Base-by-base conservation (phyloP, 2,329 filamentous ascomycete genomes). In the Pseudogymnoascus sp. region DNA sequence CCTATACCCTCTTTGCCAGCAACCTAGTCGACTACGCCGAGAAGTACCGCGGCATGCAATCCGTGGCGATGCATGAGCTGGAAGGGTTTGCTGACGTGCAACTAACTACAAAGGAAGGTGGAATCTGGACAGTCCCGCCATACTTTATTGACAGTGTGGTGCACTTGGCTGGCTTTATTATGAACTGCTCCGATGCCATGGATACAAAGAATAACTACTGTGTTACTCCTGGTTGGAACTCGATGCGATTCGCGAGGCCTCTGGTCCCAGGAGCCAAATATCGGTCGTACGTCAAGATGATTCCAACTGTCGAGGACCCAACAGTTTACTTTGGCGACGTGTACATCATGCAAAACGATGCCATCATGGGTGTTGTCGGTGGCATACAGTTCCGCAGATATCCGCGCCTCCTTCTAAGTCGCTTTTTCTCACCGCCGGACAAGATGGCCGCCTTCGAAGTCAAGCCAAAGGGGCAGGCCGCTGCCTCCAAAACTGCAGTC, bases 391-490 rank as follows among this genome's bases (percentile, higher is more conserved):
- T 80, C 70, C 72, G 75, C 14, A 69, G 70, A 6, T 73, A 72
- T 50, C 76, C 75, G 5, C 69, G 75, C 12, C 65, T 75, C 10
- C 65, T 79, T 37, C 70, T 79, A 2, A 71, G 70, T 41, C 72
- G 72, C 1, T 78, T 79, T 70, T 78, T 79, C 69, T 75, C 74
- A 6, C 64, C 73, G 1, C 69, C 72, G 1, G 74, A 75, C 38
- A 66, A 64, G 14, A 35, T 60, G n/a, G 63, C 63, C 31, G 53
- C 46, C 8, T 56, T 33, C 16, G 50, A 56, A 8, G 50, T 6
- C 26, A 56, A 56, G 28, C 24, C 26, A 33, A 56, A 56, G 50
- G n/a, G 28, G 8, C 60, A 61, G 5, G 24, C 40, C 11, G 46
- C 61, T 12, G 46, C 35, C 2, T 50, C 61, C 4, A 22, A 62